phyloP scores from a whole-genome alignment of 2,329 filamentous ascomycete species.

The Dendrostoma leiphaemia region DNA sequence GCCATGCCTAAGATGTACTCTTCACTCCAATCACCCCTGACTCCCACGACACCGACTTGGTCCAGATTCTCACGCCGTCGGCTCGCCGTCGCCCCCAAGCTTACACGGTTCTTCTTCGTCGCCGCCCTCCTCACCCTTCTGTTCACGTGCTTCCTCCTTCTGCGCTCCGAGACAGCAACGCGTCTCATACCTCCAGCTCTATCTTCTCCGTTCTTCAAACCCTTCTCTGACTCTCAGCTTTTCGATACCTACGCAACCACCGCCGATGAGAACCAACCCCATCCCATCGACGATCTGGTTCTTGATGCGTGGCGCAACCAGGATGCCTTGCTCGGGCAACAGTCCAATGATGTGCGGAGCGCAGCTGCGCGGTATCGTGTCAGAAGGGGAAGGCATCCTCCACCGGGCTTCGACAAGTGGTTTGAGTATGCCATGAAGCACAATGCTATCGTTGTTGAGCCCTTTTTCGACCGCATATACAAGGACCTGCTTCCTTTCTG shows the following conservation, averaged over 20 bases:
- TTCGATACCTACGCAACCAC: constrained; percentile 15
- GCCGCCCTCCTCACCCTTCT: constrained; percentile 13
- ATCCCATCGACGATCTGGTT: constrained; percentile 47
- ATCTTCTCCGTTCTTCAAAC: constrained; percentile 15
- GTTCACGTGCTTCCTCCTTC: constrained; percentile 16
- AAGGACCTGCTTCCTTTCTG: constrained; percentile 54
- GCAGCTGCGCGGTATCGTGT: constrained; percentile 45
- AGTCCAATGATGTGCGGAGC: constrained; percentile 39
- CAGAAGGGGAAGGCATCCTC: constrained; percentile 47
- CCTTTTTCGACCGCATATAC: constrained; percentile 53
- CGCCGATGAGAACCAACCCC: constrained; percentile 20
- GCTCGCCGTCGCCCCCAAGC: constrained; percentile 1
- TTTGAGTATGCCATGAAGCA: constrained; percentile 41
- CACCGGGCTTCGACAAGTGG: constrained; percentile 48
- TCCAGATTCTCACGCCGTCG: constrained; percentile 13
- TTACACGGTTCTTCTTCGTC: constrained; percentile 15
- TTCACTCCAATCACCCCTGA: constrained; percentile 11
- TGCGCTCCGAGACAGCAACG: constrained; percentile 6
- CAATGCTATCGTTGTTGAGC: constrained; percentile 43
- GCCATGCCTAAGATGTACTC: constrained; percentile 1
- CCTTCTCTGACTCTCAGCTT: constrained; percentile 20
- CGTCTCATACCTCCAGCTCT: constrained; percentile 7
- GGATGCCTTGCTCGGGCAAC: constrained; percentile 36
- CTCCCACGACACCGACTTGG: constrained; percentile 9
- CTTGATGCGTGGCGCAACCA: constrained; percentile 37